Percentiles rank a stretch among this genome's conserved stretches.
These are phyloP conservation scores for Cercospora sp. DNA, from an alignment of 2,329 filamentous ascomycete genomes.

Conservation along the genomic window DNA sequence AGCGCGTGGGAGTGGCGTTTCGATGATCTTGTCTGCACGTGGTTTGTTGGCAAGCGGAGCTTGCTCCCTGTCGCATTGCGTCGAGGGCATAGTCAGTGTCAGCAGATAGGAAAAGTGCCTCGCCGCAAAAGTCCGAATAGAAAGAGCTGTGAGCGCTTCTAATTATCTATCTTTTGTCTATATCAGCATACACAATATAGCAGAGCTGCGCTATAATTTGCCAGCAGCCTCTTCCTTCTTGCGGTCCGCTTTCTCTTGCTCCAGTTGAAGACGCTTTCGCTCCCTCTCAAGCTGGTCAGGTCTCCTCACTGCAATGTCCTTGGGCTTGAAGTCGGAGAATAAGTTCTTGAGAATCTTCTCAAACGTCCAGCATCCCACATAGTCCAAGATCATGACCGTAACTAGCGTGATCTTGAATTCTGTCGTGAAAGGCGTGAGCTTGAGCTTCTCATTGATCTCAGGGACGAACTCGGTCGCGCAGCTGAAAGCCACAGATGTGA, in stretches of 20 bases:
- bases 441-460: conserved; percentile 90
- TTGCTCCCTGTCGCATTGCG: not conserved
- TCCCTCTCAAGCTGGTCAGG: conserved; percentile 84
- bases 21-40: not conserved
- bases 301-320: conserved; percentile 85
- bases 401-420: conserved; percentile 92
- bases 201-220: conserved; percentile 27
- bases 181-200: not conserved
- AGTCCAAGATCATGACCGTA: conserved; percentile 81
- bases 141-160: not conserved
- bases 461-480: conserved; percentile 95
- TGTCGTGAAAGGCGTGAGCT: conserved; percentile 81
- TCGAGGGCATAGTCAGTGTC: not conserved
- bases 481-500: conserved; percentile 85
- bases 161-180: conserved; percentile 2
- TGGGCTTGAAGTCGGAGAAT: conserved; percentile 89
- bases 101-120: not conserved
- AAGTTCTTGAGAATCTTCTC: conserved; percentile 80
- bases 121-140: not conserved
- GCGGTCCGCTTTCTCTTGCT: conserved; percentile 44
- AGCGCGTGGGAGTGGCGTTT: not conserved
- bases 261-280: conserved; percentile 61
- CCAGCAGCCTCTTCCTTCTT: conserved; percentile 40
- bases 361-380: conserved; percentile 79
- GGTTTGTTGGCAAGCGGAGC: not conserved